Conservation (phyloP, 306 rosid genomes). For the Dalbergia oliveri region DNA sequence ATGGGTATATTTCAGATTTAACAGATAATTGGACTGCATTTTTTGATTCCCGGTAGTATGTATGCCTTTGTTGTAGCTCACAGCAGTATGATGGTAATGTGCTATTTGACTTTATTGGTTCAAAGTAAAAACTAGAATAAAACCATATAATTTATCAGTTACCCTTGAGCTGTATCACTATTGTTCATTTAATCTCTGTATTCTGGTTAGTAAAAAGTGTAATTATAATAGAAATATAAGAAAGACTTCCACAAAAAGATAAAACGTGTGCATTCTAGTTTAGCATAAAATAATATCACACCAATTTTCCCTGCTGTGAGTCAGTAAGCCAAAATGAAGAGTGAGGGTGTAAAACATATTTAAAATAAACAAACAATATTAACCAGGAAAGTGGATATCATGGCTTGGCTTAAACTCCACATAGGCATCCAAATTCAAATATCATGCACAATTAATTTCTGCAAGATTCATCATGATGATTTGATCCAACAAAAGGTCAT, state of each 20-base stretch:
- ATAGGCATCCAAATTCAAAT: slow-evolving; percentile 32
- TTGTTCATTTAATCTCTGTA: not conserved
- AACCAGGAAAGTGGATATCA: slow-evolving; percentile 23
- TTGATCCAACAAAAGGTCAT: slow-evolving; percentile 6
- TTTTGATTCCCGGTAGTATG: not conserved
- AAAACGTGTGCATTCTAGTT: not conserved
- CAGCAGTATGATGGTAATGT: not conserved
- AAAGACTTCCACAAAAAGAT: slow-evolving; percentile 1
- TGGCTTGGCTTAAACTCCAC: not conserved
- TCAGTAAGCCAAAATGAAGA: not conserved
- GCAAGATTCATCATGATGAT: slow-evolving; percentile 25
- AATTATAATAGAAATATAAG: slow-evolving; percentile 9
- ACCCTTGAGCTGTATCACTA: not conserved
- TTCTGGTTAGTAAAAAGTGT: not conserved
- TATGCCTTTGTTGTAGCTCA: not conserved
- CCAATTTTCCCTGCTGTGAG: not conserved
- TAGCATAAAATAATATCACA: not conserved
- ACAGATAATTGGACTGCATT: not conserved
- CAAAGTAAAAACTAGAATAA: slow-evolving; percentile 2
- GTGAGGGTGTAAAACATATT: not conserved
- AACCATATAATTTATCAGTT: slow-evolving; percentile 17
- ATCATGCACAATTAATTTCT: slow-evolving; percentile 23
- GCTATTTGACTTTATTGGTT: slow-evolving; percentile 10
- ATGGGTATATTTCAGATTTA: not conserved
- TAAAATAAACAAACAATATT: slow-evolving; percentile 16